Evolutionary conservation across 148 eudicot genomes (phyloP).

Genomic region (Vaccinium corymbosum): DNA sequence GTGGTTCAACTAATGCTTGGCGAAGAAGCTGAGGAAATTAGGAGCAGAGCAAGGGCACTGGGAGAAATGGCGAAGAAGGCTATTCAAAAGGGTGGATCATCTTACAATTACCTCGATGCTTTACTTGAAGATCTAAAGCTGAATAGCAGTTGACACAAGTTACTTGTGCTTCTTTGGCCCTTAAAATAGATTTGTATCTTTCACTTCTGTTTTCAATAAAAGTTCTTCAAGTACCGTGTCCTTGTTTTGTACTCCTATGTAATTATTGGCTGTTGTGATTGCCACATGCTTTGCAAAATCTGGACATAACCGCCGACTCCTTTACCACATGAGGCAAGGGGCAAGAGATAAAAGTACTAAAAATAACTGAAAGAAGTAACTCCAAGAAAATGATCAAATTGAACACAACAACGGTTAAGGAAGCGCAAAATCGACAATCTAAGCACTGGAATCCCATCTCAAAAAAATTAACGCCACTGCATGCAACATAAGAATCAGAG

Average conservation of each 20-base stretch:
- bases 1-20: not conserved
- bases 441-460: not conserved
- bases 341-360: not conserved
- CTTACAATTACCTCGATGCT: constrained; percentile 9
- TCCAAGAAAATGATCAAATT: not conserved
- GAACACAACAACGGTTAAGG: not conserved
- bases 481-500: not conserved
- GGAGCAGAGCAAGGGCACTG: constrained; percentile 9
- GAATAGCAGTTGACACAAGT: not conserved
- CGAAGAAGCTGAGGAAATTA: constrained; percentile 14
- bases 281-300: not conserved
- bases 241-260: not conserved
- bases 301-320: not conserved
- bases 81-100: constrained; percentile 16
- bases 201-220: not conserved
- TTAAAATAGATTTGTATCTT: not conserved
- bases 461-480: not conserved
- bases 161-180: not conserved
- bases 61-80: constrained; percentile 15
- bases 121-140: constrained; percentile 14
- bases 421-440: not conserved
- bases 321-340: constrained; percentile 3
- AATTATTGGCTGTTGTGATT: not conserved
- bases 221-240: not conserved
- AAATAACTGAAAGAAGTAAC: not conserved